Conservation (phyloP, 2,329 filamentous ascomycete species). For the Knufia petricola region DNA sequence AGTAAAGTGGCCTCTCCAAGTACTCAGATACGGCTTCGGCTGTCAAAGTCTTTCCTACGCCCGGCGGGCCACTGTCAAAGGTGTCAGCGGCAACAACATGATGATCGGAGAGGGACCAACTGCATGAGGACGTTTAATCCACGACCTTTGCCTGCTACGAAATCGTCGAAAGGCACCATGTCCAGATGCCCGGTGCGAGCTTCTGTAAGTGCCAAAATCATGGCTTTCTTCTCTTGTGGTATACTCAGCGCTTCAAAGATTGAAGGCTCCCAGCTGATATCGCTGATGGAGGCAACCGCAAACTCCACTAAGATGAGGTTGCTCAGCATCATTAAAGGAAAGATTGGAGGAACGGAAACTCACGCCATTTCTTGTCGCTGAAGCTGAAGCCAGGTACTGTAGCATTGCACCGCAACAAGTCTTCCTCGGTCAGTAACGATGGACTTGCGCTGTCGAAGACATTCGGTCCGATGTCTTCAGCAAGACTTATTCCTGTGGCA, state of each 20-base stretch:
- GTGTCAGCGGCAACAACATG: background rate
- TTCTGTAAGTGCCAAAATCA: background rate
- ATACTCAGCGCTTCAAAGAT: background rate
- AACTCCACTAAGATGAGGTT: too few species aligned
- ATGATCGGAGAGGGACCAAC: background rate
- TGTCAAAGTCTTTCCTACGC: constrained; percentile 46
- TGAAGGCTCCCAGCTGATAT: background rate
- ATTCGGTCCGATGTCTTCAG: too few species aligned
- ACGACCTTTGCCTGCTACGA: constrained; percentile 45
- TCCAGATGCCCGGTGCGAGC: background rate
- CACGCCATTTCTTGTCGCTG: background rate
- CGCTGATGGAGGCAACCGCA: too few species aligned
- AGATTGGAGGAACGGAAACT: too few species aligned
- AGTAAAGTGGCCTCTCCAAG: background rate
- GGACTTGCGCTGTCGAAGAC: background rate
- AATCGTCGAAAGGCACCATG: constrained; percentile 35
- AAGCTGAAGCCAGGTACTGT: background rate
- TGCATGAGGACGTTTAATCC: constrained; percentile 36
- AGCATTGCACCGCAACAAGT: background rate
- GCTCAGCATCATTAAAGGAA: too few species aligned
- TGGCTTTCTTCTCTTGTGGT: background rate
- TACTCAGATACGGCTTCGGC: constrained; percentile 43
- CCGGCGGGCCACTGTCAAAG: constrained; percentile 34
- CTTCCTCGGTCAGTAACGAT: background rate
- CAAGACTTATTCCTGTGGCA: too few species aligned